phyloP scores from a whole-genome alignment of 1,284 basidiomycete genomes.

The Melampsora americana region DNA sequence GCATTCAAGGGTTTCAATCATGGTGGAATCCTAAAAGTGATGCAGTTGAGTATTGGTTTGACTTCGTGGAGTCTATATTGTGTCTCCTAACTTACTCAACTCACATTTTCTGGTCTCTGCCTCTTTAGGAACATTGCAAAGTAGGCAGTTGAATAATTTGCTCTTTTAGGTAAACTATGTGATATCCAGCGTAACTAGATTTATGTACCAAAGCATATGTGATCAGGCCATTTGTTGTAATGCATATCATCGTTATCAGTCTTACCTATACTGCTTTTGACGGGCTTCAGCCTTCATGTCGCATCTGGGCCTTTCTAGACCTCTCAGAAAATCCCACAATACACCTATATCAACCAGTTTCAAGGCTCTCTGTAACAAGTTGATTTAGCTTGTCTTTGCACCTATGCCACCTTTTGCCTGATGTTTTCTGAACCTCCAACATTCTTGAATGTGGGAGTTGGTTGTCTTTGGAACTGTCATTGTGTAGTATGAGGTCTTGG shows the following conservation, averaged over 20 bases:
- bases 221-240: background rate
- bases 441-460: too few relatives aligned
- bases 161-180: background rate
- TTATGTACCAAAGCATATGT: background rate
- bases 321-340: too few relatives aligned
- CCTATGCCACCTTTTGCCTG: too few relatives aligned
- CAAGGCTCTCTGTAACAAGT: too few relatives aligned
- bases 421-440: too few relatives aligned
- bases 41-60: constrained; percentile 31
- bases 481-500: too few relatives aligned
- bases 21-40: constrained; percentile 41
- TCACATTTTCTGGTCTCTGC: background rate
- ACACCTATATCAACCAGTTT: too few relatives aligned
- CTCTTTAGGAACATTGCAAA: constrained; percentile 19
- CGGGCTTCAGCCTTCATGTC: too few relatives aligned
- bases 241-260: background rate
- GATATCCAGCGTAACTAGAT: background rate
- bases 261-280: too few relatives aligned
- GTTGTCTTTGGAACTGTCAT: too few relatives aligned
- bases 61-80: background rate
- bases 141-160: background rate
- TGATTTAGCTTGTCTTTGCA: too few relatives aligned
- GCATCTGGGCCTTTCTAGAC: too few relatives aligned
- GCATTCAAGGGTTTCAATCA: constrained; percentile 31
- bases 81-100: background rate